Evolutionary conservation across 148 eudicot genomes (phyloP), one percentile per base, ranked within the genome.

Genomic region (Cornus controversa): DNA sequence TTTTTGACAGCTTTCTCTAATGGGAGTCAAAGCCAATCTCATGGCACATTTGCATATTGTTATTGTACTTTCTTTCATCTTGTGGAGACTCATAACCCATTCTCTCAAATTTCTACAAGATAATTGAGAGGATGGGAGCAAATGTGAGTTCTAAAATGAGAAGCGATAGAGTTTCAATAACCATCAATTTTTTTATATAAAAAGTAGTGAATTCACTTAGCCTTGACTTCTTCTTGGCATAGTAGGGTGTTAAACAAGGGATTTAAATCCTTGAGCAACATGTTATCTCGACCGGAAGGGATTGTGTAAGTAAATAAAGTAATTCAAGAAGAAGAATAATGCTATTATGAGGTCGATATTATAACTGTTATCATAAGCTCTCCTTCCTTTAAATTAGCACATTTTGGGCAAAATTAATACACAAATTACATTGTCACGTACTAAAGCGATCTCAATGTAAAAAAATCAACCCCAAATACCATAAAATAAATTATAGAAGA

Each of bases 171-270:
- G 20, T 4, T 50, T 50, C 57, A 16, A 50, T 4, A 20, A 54
- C 15, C 4, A n/a, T 57, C n/a, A n/a, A 13, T 15, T 6, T 2
- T 9, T 67, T 29, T 26, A 23, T n/a, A n/a, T n/a, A 75, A 34
- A n/a, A n/a, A n/a, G n/a, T 9, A 62, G 22, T 34, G 16, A 40
- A 60, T 60, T 3, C 8, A 16, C 58, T 40, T 80, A 94, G 97
- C 91, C 90, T 87, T 45, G 89, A 89, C n/a, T n/a, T n/a, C 84
- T 92, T 94, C 58, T 86, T 84, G 53, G 92, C 79, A 81, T 80
- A 85, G 67, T 81, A 90, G 64, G 98, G 98, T 75, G 98, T 92
- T 80, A 94, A 87, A 79, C 98, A 94, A n/a, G 6, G 97, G 98
- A 81, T 94, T 94, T 60, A 94, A 81, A 78, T 94, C 98, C 72